Evolutionary conservation across 768 basidiomycete genomes (phyloP), one percentile per base, ranked within the genome.

Genomic region (Coprinopsis marcescibilis): DNA sequence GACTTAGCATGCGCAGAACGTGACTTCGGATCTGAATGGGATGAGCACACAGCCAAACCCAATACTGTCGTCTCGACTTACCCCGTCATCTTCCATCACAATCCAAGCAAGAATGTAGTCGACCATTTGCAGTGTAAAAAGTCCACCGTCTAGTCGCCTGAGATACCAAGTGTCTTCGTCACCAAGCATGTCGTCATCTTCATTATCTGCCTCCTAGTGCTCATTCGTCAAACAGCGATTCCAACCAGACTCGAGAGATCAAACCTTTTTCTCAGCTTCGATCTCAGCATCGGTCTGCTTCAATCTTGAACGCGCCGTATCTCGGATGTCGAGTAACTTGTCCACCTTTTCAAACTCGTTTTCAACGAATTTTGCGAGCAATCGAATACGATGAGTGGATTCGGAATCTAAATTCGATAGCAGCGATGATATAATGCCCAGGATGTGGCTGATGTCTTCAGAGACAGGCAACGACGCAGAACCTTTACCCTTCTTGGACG

Each of bases 1-100:
- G 75, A 40, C 70, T 71, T 15, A 99, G 70, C 74, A 98, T 85
- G 56, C 81, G 78, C 44, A 73, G 61, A 5, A 83, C 70, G 64
- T 98, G 95, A 10, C 68, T 67, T 39, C 81, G 84, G 43, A 93
- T 81, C 95, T 98, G 56, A 26, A 13, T 24, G 17, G 23, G 32
- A n/a, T 14, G 23, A 17, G 17, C 50, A 14, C 34, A 25, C 15
- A 17, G 6, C 3, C 5, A 39, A 19, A 14, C 14, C 13, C 15
- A 2, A 34, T 4, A 15, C 11, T 23, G 34, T n/a, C 14, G 13
- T 10, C 12, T 50, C 0, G 3, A 65, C 88, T 46, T 68, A 96
- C 96, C 29, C 95, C 96, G 56, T 98, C 95, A 56, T 98, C 95
- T 66, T 99, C 96, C 93, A 97, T 94, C 46, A 81, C 77, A 21